Evolutionary conservation across 2,329 filamentous ascomycete species (phyloP), one percentile per base, ranked within the genome.

Genomic region (Shiraia bambusicola): DNA sequence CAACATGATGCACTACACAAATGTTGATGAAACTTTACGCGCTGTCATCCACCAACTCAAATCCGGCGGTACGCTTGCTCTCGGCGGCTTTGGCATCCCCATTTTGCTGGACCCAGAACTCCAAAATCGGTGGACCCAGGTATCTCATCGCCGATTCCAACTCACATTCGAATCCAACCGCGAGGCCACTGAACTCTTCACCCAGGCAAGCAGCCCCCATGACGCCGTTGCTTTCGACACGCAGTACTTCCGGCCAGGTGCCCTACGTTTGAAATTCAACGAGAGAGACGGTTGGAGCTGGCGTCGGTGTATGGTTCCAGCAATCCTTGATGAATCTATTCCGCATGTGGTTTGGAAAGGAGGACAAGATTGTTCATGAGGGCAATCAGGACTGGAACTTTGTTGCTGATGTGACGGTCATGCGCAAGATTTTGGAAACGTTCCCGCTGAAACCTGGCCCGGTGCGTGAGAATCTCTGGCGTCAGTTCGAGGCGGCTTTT

Each of bases 1-100:
- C 34, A 37, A 37, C 34, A 37, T 37, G 34, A 37, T 37, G 22
- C 34, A 37, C 34, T 37, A 37, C 34, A 37, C 34, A 19, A 15
- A 37, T n/a, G 19, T 37, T 22, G 34, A 37, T 37, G 34, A 37
- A 24, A 37, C 34, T 13, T 28, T 37, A 28, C 19, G 22, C n/a
- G 34, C 34, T 17, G 34, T 37, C 34, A 3, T 37, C 34, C 34
- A 37, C 28, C 34, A 37, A 27, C 34, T 37, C 34, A 37, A 37
- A 37, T 22, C 34, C 7, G 34, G 34, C 24, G 34, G 34, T 28
- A 37, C 34, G 34, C 34, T 37, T 37, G 34, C 34, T 28, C 34
- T 37, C 34, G 34, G 22, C 34, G 34, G 34, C 34, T 37, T 37
- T 37, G 34, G 34, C n/a, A 28, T 37, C 22, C 34, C 34, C 19